A percentile compares a stretch with the other conserved stretches of the same genome.
Conservation (phyloP, 345 rosid genomes). For the Eucalyptus globulus region DNA sequence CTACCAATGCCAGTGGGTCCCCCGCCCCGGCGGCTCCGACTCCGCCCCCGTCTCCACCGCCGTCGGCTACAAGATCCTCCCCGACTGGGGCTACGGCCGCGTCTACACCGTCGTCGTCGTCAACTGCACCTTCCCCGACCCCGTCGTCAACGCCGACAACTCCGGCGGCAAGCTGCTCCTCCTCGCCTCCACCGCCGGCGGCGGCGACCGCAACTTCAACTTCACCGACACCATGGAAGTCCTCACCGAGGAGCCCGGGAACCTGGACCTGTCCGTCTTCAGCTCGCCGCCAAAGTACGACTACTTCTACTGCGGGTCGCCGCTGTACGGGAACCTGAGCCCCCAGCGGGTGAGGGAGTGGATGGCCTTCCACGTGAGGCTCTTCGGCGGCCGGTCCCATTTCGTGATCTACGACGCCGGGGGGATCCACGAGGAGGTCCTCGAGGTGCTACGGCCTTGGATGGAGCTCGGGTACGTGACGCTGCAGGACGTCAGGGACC, state of each 20-base stretch:
- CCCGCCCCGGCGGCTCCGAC: neutral
- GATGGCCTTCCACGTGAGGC: constrained; percentile 72
- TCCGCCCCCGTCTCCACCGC: constrained; percentile 1
- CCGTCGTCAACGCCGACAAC: constrained; percentile 47
- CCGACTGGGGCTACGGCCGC: constrained; percentile 95
- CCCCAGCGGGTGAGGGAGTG: constrained; percentile 84
- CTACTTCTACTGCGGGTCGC: constrained; percentile 79
- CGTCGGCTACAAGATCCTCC: constrained; percentile 41
- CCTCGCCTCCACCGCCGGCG: constrained; percentile 64
- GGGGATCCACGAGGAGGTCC: constrained; percentile 62
- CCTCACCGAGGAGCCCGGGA: constrained; percentile 32
- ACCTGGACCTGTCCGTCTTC: constrained; percentile 23
- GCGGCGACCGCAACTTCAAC: constrained; percentile 44
- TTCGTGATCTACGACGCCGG: constrained; percentile 90
- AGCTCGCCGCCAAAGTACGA: constrained; percentile 50
- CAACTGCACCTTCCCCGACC: constrained; percentile 56
- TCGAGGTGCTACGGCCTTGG: constrained; percentile 80
- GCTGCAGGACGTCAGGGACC: constrained; percentile 65
- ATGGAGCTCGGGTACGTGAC: constrained; percentile 82
- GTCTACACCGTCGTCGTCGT: constrained; percentile 80
- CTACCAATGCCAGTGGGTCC: constrained; percentile 70
- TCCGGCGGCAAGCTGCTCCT: constrained; percentile 63
- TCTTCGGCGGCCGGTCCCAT: constrained; percentile 67
- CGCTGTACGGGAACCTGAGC: constrained; percentile 65
- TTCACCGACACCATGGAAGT: constrained; percentile 48